Percentiles rank a stretch among this genome's conserved stretches.
phyloP scores from a whole-genome alignment of 768 basidiomycete genomes.

The Boletus barrowsii region DNA sequence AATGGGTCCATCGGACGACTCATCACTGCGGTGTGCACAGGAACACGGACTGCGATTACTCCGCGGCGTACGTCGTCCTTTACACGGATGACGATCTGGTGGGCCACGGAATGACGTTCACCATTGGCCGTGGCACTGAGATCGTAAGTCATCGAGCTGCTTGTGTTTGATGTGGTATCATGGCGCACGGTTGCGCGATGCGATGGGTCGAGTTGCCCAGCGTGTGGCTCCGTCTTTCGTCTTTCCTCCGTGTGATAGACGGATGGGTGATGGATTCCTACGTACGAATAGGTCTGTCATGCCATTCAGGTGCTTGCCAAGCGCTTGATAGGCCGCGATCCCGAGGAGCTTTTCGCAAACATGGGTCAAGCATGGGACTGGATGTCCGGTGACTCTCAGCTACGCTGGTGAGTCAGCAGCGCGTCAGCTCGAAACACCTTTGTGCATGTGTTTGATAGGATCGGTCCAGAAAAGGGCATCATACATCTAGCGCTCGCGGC shows the following conservation, averaged over 20 bases:
- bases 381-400: slow-evolving; percentile 80
- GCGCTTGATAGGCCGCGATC: slow-evolving; percentile 77
- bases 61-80: slow-evolving; percentile 82
- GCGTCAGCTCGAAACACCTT: neutral
- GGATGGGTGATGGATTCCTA: neutral
- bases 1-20: neutral
- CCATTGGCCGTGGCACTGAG: slow-evolving; percentile 89
- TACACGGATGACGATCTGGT: slow-evolving; percentile 60
- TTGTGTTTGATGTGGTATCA: neutral
- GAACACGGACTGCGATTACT: slow-evolving; percentile 95
- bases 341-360: slow-evolving; percentile 76
- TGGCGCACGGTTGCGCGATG: neutral
- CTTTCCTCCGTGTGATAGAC: neutral
- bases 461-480: slow-evolving; percentile 90
- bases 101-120: slow-evolving; percentile 90
- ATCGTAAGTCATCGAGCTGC: slow-evolving; percentile 48
- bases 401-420: slow-evolving; percentile 67
- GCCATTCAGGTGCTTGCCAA: slow-evolving; percentile 77
- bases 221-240: neutral
- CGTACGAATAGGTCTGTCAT: slow-evolving; percentile 53
- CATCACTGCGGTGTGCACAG: slow-evolving; percentile 33
- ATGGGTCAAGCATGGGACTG: slow-evolving; percentile 90
- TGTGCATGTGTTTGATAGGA: slow-evolving; percentile 41
- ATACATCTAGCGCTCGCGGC: slow-evolving; percentile 87
- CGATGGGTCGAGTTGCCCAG: neutral